Conservation (phyloP, 2,329 filamentous ascomycete genomes). For the Talaromyces albobiverticillius region DNA sequence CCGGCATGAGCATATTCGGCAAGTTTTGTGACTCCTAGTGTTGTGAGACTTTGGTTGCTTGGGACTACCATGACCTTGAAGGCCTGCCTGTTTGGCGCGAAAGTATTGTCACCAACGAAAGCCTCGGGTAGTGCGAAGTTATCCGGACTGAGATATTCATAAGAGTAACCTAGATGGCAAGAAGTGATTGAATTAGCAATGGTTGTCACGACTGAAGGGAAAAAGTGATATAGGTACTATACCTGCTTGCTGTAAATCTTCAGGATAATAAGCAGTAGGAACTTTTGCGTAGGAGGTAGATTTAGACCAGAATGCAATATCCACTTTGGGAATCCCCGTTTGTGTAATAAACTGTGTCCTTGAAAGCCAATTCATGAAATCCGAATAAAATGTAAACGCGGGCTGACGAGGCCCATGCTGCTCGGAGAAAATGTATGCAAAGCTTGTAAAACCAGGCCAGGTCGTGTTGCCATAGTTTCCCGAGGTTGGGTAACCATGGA, state of each 20-base stretch:
- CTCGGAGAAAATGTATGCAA: slow-evolving; percentile 42
- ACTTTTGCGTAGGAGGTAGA: slow-evolving; percentile 4
- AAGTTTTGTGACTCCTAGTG: slow-evolving; percentile 32
- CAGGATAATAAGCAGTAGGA: slow-evolving; percentile 17
- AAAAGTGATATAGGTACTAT: slow-evolving; percentile 14
- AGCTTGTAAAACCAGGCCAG: slow-evolving; percentile 49
- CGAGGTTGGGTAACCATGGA: slow-evolving; percentile 45
- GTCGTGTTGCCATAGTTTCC: slow-evolving; percentile 47
- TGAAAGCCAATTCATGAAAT: slow-evolving; percentile 36
- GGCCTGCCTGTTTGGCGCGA: slow-evolving; percentile 39
- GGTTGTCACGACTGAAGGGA: not conserved
- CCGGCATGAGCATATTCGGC: slow-evolving; percentile 35
- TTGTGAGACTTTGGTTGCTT: slow-evolving; percentile 36
- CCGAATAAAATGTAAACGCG: slow-evolving; percentile 39
- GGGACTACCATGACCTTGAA: slow-evolving; percentile 45
- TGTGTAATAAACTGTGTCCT: slow-evolving; percentile 40
- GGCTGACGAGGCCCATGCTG: slow-evolving; percentile 41
- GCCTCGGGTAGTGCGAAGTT: slow-evolving; percentile 43
- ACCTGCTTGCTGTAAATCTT: slow-evolving; percentile 21
- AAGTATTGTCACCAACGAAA: slow-evolving; percentile 30
- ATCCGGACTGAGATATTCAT: slow-evolving; percentile 46
- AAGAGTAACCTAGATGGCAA: slow-evolving; percentile 34
- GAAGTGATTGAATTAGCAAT: slow-evolving; percentile 10
- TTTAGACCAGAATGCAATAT: slow-evolving; percentile 43
- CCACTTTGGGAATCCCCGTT: slow-evolving; percentile 37